phyloP scores from a whole-genome alignment of 148 eudicot species.

The Fagopyrum esculentum region DNA sequence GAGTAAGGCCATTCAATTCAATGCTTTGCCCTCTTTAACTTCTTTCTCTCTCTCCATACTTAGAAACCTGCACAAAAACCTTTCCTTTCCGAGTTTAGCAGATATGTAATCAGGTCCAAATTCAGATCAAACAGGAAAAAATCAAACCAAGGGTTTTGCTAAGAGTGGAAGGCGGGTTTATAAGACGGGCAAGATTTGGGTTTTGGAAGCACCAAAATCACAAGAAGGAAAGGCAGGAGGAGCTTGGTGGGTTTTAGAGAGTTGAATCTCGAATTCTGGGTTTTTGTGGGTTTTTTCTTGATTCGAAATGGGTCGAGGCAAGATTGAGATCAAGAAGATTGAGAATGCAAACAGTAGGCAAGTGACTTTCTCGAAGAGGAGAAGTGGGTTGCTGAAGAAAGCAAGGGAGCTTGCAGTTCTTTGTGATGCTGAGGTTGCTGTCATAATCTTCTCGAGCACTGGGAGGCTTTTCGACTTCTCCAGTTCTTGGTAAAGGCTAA shows the following conservation, averaged over 20 bases:
- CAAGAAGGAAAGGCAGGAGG: background rate
- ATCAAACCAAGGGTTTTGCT: slow-evolving; percentile 9
- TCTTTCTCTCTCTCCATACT: slow-evolving; percentile 31
- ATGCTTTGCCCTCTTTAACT: slow-evolving; percentile 30
- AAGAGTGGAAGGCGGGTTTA: background rate
- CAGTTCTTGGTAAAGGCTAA: slow-evolving; percentile 34
- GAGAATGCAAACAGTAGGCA: slow-evolving; percentile 73
- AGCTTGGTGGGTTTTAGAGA: background rate
- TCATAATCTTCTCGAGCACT: slow-evolving; percentile 55
- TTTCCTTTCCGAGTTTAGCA: slow-evolving; percentile 24
- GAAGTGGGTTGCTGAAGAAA: slow-evolving; percentile 60
- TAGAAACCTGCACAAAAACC: slow-evolving; percentile 23
- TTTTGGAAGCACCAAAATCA: background rate
- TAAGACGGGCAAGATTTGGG: too few species aligned
- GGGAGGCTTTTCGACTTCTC: slow-evolving; percentile 62
- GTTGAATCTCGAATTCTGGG: slow-evolving; percentile 16
- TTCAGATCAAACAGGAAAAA: background rate
- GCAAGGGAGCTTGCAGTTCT: slow-evolving; percentile 59
- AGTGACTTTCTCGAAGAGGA: slow-evolving; percentile 61
- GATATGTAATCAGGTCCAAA: slow-evolving; percentile 1
- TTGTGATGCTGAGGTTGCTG: slow-evolving; percentile 68
- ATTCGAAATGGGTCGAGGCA: slow-evolving; percentile 49
- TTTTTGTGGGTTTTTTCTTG: slow-evolving; percentile 17
- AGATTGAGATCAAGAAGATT: slow-evolving; percentile 55
- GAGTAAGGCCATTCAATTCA: slow-evolving; percentile 2